Conservation (phyloP, 1,284 basidiomycete species). For the Cutaneotrichosporon mucoides region DNA sequence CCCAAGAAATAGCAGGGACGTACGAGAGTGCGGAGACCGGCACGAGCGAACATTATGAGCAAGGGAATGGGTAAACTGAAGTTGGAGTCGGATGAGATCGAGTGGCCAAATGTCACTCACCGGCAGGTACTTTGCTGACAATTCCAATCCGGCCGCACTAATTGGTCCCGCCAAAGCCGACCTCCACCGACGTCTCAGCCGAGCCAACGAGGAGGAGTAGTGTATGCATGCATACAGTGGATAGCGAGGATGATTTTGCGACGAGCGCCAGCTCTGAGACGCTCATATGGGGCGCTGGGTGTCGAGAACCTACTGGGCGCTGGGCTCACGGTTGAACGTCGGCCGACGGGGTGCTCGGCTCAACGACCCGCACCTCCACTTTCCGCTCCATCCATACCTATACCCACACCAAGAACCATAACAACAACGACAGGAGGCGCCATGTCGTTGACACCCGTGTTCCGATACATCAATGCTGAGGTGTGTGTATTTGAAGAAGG, state of each 20-base stretch:
- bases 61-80: background rate
- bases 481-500: constrained; percentile 20
- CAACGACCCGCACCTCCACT: no score
- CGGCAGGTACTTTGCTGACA: background rate
- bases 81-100: background rate
- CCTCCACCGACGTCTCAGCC: no score
- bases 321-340: no score
- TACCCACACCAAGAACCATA: background rate
- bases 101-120: no score
- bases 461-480: constrained; percentile 43
- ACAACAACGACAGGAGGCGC: background rate
- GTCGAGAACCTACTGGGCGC: no score
- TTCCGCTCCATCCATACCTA: background rate
- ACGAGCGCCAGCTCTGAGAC: no score
- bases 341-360: no score
- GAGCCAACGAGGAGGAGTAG: no score
- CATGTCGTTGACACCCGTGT: constrained; percentile 42
- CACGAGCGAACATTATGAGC: constrained; percentile 44
- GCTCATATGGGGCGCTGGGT: no score
- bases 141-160: background rate
- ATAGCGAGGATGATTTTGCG: no score
- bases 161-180: constrained; percentile 10
- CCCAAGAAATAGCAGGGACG: background rate
- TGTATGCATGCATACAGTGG: background rate
- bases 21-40: constrained; percentile 45